Conservation (phyloP, 495 filamentous ascomycete species). For the Xylaria nigripes region DNA sequence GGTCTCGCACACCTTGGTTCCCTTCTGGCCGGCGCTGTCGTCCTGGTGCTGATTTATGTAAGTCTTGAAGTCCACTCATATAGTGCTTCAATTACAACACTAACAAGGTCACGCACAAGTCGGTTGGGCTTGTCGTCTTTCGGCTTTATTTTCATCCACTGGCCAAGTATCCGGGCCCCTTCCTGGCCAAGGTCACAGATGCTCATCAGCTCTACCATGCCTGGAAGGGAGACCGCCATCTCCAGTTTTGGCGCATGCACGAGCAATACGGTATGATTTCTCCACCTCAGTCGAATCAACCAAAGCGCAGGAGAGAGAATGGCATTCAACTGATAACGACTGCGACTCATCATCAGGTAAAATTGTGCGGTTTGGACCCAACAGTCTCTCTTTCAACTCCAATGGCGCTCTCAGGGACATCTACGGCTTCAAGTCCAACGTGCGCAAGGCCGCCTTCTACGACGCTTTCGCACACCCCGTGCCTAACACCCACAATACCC, state of each 20-base stretch:
- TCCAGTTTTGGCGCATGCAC: slow-evolving; percentile 50
- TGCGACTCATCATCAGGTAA: slow-evolving; percentile 25
- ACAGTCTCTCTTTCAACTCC: slow-evolving; percentile 51
- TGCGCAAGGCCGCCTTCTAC: slow-evolving; percentile 58
- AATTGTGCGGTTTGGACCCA: slow-evolving; percentile 54
- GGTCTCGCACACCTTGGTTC: too few relatives aligned
- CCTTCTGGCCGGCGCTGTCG: slow-evolving; percentile 6
- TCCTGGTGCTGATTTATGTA: slow-evolving; percentile 18
- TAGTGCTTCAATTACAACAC: not conserved
- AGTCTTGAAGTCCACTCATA: not conserved
- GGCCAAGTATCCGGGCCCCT: slow-evolving; percentile 58
- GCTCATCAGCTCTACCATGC: slow-evolving; percentile 50
- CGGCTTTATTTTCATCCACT: slow-evolving; percentile 55
- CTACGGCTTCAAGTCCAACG: slow-evolving; percentile 53
- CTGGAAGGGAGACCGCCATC: slow-evolving; percentile 51
- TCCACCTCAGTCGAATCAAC: not conserved
- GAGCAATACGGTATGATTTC: slow-evolving; percentile 44
- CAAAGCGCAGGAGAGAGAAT: not conserved
- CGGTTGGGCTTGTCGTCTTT: slow-evolving; percentile 37
- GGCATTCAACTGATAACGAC: not conserved
- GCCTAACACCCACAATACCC: slow-evolving; percentile 52
- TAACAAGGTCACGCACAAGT: slow-evolving; percentile 12
- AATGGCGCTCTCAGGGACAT: slow-evolving; percentile 50
- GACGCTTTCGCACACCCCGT: slow-evolving; percentile 52
- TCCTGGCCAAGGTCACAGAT: slow-evolving; percentile 49